phyloP scores from a whole-genome alignment of 2,329 filamentous ascomycete genomes.

The Diplodia scrobiculata region DNA sequence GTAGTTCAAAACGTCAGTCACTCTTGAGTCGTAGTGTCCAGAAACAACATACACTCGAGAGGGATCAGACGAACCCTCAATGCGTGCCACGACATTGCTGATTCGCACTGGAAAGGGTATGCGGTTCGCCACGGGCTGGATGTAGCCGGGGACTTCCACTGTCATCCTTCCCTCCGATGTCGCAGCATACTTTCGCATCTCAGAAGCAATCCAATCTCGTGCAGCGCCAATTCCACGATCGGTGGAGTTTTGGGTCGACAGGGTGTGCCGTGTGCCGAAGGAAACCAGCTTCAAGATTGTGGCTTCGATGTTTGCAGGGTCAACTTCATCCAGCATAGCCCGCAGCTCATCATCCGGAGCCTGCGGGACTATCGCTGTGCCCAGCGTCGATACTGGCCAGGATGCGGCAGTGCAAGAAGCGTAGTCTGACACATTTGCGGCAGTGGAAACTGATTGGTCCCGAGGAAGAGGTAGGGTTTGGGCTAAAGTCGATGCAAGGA shows the following conservation, averaged over 20 bases:
- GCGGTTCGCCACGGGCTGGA: conserved; percentile 52
- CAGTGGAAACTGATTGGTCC: conserved; percentile 33
- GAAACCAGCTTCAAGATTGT: conserved; percentile 58
- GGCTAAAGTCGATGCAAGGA: conserved; percentile 1
- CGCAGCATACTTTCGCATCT: conserved; percentile 55
- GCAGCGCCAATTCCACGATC: conserved; percentile 60
- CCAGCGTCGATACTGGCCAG: conserved; percentile 49
- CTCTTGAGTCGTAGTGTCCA: conserved; percentile 60
- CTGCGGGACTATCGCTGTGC: conserved; percentile 46
- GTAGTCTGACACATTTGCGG: conserved; percentile 40
- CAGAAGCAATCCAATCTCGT: conserved; percentile 58
- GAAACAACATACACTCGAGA: conserved; percentile 57
- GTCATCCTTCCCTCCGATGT: conserved; percentile 55
- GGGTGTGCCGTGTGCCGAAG: conserved; percentile 61
- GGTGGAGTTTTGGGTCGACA: conserved; percentile 56
- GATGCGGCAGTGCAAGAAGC: conserved; percentile 41
- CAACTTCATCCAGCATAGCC: conserved; percentile 46
- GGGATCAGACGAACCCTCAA: conserved; percentile 54
- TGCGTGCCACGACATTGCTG: conserved; percentile 56
- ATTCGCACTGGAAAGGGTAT: conserved; percentile 57
- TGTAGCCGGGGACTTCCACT: conserved; percentile 56
- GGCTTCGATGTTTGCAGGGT: conserved; percentile 51
- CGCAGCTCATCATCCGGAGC: conserved; percentile 46
- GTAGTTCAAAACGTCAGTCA: conserved; percentile 56
- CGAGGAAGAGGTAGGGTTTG: background rate